A percentile compares a stretch with the other conserved stretches of the same genome.
phyloP scores from a whole-genome alignment of 2,329 filamentous ascomycete species.

The Fusarium veterinarium region DNA sequence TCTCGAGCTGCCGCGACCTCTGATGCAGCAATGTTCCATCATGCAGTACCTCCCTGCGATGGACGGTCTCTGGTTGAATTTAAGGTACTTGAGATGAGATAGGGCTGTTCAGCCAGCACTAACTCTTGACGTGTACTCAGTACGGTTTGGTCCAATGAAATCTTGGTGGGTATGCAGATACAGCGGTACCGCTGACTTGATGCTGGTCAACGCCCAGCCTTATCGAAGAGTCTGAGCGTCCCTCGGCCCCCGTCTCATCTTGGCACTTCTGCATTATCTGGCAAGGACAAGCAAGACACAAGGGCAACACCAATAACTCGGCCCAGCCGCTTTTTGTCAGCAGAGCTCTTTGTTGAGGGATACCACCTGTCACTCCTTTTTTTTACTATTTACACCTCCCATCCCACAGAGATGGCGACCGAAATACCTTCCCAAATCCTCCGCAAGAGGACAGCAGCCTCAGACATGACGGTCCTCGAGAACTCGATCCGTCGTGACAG shows the following conservation, averaged over 20 bases:
- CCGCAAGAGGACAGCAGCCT: constrained; percentile 38
- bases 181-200: constrained; percentile 15
- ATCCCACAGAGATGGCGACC: constrained; percentile 15
- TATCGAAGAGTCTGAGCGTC: constrained; percentile 1
- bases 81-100: neutral
- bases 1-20: constrained; percentile 10
- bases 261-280: constrained; percentile 30
- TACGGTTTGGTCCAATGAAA: constrained; percentile 1
- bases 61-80: neutral
- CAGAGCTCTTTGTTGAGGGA: constrained; percentile 24
- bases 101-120: constrained; percentile 1
- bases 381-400: constrained; percentile 25
- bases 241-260: constrained; percentile 7
- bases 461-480: constrained; percentile 35
- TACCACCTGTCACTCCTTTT: constrained; percentile 14
- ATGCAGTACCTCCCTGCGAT: neutral
- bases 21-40: neutral
- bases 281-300: constrained; percentile 24
- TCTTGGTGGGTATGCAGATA: constrained; percentile 10
- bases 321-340: constrained; percentile 32
- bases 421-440: constrained; percentile 34
- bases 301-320: constrained; percentile 31
- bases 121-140: constrained; percentile 12
- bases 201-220: neutral
- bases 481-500: constrained; percentile 18